Evolutionary conservation across 1,284 basidiomycete species (phyloP).

Genomic region (Phaffia rhodozyma): DNA sequence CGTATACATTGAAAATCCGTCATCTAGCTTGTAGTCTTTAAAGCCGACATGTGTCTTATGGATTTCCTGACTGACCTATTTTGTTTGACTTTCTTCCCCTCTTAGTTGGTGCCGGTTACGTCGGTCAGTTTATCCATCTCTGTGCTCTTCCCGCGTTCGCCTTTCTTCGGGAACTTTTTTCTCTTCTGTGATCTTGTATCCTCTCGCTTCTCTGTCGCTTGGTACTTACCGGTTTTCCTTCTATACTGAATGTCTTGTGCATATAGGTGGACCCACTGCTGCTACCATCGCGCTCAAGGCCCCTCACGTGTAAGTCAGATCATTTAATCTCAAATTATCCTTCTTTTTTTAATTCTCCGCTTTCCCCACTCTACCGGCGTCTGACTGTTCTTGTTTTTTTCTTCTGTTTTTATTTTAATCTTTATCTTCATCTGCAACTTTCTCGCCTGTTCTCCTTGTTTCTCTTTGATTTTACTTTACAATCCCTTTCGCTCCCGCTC

Average conservation of each 20-base stretch:
- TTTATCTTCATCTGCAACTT: background rate
- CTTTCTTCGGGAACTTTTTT: background rate
- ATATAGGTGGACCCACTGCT: conserved; percentile 76
- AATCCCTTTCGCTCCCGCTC: conserved; percentile 20
- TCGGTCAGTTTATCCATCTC: conserved; percentile 3
- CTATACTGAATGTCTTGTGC: background rate
- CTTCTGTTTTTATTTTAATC: background rate
- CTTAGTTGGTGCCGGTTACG: conserved; percentile 19
- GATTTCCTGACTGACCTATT: no score
- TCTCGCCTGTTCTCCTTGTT: background rate
- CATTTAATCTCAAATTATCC: background rate
- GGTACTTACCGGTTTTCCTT: no score
- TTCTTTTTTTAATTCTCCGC: background rate
- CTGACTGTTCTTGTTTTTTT: background rate
- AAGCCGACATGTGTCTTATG: no score
- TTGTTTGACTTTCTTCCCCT: background rate
- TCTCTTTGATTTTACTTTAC: conserved; percentile 19
- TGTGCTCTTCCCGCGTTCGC: background rate
- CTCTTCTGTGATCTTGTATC: background rate
- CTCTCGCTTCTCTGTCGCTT: background rate
- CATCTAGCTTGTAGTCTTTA: no score
- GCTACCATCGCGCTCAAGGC: conserved; percentile 52
- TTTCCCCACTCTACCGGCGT: background rate
- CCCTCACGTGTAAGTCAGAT: conserved; percentile 7
- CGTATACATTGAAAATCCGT: no score